Conservation (phyloP, 148 eudicot species). For the Fagopyrum homotropicum region DNA sequence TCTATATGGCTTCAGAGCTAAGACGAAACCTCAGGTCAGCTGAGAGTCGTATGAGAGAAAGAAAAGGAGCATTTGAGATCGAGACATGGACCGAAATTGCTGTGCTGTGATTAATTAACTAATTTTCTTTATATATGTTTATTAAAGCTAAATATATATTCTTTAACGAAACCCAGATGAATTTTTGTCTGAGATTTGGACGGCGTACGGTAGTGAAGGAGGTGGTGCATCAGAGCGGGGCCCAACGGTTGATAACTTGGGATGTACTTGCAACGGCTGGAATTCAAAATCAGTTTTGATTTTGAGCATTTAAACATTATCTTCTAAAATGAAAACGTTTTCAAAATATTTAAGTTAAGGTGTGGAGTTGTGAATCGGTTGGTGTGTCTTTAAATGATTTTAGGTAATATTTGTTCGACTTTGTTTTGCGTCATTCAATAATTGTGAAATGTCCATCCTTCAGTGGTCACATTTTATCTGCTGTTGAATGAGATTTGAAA, state of each 20-base stretch:
- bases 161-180: background rate
- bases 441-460: no score
- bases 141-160: background rate
- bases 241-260: background rate
- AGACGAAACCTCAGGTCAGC: slow-evolving; percentile 1
- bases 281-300: background rate
- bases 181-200: background rate
- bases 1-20: no score
- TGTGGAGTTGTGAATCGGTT: no score
- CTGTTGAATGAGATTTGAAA: no score
- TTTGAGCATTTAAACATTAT: background rate
- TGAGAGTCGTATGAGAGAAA: background rate
- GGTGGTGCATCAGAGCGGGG: background rate
- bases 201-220: background rate
- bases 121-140: background rate
- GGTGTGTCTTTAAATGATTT: no score
- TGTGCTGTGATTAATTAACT: background rate
- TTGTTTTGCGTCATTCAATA: no score
- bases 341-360: no score
- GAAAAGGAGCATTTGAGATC: slow-evolving; percentile 1
- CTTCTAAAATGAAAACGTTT: no score
- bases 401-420: no score
- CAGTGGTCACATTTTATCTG: no score
- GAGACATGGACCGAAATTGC: slow-evolving; percentile 7
- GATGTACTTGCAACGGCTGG: slow-evolving; percentile 5